These are phyloP conservation scores for Inonotus hispidus DNA, from an alignment of 1,284 basidiomycete species.

Conservation along the genomic window DNA sequence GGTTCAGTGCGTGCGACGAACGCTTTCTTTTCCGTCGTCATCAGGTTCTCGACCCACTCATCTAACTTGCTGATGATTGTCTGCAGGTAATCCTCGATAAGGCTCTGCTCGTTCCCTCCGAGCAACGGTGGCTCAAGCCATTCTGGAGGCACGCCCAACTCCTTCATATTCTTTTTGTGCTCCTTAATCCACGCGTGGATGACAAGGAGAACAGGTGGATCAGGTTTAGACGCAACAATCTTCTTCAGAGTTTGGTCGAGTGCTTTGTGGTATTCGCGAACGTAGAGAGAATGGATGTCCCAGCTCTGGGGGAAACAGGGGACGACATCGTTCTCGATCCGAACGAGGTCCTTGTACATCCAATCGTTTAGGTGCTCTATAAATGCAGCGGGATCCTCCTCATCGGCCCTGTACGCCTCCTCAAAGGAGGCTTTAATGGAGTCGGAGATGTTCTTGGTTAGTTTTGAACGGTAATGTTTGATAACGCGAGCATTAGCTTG, in stretches of 20 bases:
- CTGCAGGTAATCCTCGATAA: slow-evolving; percentile 95
- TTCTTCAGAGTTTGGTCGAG: slow-evolving; percentile 73
- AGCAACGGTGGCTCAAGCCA: slow-evolving; percentile 86
- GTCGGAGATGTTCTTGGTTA: slow-evolving; percentile 76
- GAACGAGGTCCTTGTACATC: slow-evolving; percentile 94
- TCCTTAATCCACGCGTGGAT: slow-evolving; percentile 94
- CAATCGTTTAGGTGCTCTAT: slow-evolving; percentile 73
- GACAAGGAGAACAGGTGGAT: slow-evolving; percentile 80
- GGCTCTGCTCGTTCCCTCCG: slow-evolving; percentile 87
- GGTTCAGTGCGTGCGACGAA: slow-evolving; percentile 82
- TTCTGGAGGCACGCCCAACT: slow-evolving; percentile 77
- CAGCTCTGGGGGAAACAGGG: slow-evolving; percentile 92
- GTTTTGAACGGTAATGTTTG: slow-evolving; percentile 94
- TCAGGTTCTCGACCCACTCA: slow-evolving; percentile 94
- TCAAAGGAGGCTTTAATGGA: slow-evolving; percentile 76
- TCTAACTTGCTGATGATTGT: slow-evolving; percentile 94
- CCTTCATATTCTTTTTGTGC: slow-evolving; percentile 93
- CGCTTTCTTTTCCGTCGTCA: slow-evolving; percentile 85
- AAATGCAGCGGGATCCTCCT: slow-evolving; percentile 66
- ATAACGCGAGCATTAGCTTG: slow-evolving; percentile 91
- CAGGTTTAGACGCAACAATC: slow-evolving; percentile 73
- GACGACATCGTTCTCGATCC: slow-evolving; percentile 82
- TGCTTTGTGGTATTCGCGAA: slow-evolving; percentile 91
- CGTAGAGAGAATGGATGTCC: slow-evolving; percentile 79
- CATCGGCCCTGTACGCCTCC: slow-evolving; percentile 57